These are phyloP conservation scores for Cucurbita maxima DNA, from an alignment of 306 rosid species.

Conservation along the genomic window DNA sequence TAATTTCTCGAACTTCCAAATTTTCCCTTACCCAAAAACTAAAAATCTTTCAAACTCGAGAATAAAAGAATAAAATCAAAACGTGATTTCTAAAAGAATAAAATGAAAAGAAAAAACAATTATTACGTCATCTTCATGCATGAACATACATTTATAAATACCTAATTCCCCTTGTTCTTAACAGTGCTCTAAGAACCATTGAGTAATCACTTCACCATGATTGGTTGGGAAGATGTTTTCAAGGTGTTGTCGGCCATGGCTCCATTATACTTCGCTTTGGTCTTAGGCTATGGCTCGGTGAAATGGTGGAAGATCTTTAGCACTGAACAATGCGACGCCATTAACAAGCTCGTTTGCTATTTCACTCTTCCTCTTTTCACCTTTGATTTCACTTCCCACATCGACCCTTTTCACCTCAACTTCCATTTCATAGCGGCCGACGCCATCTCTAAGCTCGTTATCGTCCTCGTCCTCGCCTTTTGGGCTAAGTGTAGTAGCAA, in stretches of 20 bases:
- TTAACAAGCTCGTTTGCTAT: slow-evolving; percentile 68
- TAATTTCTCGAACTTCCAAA: too few relatives aligned
- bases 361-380: slow-evolving; percentile 85
- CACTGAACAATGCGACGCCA: slow-evolving; percentile 66
- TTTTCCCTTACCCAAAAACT: too few relatives aligned
- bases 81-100: background rate
- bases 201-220: slow-evolving; percentile 24
- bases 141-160: background rate
- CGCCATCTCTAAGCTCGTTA: slow-evolving; percentile 55
- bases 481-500: slow-evolving; percentile 65
- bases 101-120: background rate
- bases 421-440: slow-evolving; percentile 48
- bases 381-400: slow-evolving; percentile 61
- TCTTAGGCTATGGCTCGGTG: slow-evolving; percentile 76
- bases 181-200: background rate
- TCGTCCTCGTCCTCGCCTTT: slow-evolving; percentile 33
- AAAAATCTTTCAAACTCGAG: background rate
- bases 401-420: slow-evolving; percentile 73
- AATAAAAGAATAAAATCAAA: background rate
- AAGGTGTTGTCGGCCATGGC: slow-evolving; percentile 65
- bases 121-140: background rate
- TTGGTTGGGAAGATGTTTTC: slow-evolving; percentile 72
- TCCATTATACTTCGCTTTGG: slow-evolving; percentile 66
- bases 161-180: background rate
- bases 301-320: slow-evolving; percentile 80